Base-by-base conservation (phyloP, 2,329 filamentous ascomycete genomes). In the Penicillium sp. region DNA sequence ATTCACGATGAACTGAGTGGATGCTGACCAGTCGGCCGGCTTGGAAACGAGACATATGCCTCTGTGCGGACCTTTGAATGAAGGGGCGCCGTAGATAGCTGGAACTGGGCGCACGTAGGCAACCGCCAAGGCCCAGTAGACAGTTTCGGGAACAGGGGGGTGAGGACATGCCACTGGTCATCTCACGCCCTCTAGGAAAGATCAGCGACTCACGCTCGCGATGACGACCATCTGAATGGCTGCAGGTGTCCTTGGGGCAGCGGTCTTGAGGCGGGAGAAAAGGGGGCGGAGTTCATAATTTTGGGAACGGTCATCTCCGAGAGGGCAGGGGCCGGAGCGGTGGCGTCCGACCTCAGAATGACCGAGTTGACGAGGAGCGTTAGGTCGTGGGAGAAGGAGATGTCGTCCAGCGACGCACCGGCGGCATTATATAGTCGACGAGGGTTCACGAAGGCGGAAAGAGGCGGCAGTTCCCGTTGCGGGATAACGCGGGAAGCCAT, bases 351-450 rank as follows among this genome's bases (percentile, higher is more conserved):
- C 13, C 13, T 27, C 29, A 18, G 26, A 24, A 26, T n/a, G 42
- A 3, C 28, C 11, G 41, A 45, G 8, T 36, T 28, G n/a, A 45
- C 6, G 37, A 45, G 36, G 37, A 45, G 47, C 12, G 26, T 45
- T n/a, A n/a, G 26, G 37, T 6, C 7, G 33, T 49, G 38, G 38
- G 37, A 36, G n/a, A n/a, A 44, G 32, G 37, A 45, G 28, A 40
- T 25, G 18, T 45, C 13, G 42, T 48, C 18, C 35, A 45, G 42
- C 47, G 47, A 49, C 47, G 47, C 42, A 49, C 47, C 38, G n/a
- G 37, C 38, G 1, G 18, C 42, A 45, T 35, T 49, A 49, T 49
- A 49, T 49, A 49, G 33, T 45, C n/a, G 8, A 36, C 7, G 38
- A 37, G 13, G 32, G 11, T 27, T n/a, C n/a, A 26, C 27, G 32